phyloP scores from a whole-genome alignment of 2,329 filamentous ascomycete genomes.

The Allantophomopsis lycopodina region DNA sequence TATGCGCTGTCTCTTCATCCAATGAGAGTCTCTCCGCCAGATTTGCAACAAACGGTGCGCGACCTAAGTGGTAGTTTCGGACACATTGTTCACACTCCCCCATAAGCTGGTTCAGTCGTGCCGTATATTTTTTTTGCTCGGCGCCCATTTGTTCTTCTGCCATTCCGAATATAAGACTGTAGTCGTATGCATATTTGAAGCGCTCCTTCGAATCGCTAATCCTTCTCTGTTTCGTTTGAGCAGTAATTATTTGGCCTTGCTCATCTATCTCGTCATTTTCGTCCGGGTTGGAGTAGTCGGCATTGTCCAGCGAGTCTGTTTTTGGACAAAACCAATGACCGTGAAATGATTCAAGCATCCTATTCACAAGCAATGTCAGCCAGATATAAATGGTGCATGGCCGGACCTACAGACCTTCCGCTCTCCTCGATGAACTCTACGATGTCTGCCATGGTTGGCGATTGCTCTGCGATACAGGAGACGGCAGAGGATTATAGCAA shows the following conservation, averaged over 20 bases:
- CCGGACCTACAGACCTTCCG: neutral
- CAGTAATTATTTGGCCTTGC: constrained; percentile 11
- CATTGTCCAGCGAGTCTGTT: constrained; percentile 43
- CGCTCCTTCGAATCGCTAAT: constrained; percentile 41
- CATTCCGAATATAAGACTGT: constrained; percentile 56
- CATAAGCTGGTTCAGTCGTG: constrained; percentile 42
- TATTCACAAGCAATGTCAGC: constrained; percentile 3
- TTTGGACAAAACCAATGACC: constrained; percentile 58
- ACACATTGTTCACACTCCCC: constrained; percentile 57
- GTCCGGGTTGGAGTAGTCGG: constrained; percentile 46
- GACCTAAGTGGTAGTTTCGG: constrained; percentile 59
- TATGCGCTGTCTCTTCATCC: constrained; percentile 33
- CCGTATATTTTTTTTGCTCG: constrained; percentile 37
- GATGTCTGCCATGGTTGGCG: constrained; percentile 1
- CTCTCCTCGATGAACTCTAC: constrained; percentile 1
- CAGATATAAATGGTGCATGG: neutral
- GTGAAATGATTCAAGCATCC: constrained; percentile 19
- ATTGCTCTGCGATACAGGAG: too few relatives aligned
- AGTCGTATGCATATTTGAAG: constrained; percentile 49
- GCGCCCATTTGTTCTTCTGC: constrained; percentile 38
- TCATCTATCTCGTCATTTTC: constrained; percentile 27
- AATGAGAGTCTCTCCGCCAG: constrained; percentile 39
- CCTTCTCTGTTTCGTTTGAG: constrained; percentile 33
- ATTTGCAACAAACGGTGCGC: constrained; percentile 46
- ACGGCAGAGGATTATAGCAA: too few relatives aligned